These are phyloP conservation scores for Karstenula rhodostoma DNA, from an alignment of 2,329 filamentous ascomycete species.

Conservation along the genomic window DNA sequence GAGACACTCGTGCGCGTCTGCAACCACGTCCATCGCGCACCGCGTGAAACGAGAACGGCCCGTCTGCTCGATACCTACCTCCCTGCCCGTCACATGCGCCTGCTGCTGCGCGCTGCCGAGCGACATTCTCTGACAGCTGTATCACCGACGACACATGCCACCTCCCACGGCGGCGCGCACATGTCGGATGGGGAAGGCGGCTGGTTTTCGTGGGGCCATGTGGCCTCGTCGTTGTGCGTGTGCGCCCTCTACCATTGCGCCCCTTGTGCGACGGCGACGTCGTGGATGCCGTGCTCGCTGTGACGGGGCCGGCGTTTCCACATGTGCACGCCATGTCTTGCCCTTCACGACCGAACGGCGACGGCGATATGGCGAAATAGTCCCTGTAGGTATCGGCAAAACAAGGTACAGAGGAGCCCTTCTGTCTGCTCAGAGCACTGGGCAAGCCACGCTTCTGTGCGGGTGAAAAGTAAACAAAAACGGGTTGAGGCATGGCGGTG, in stretches of 20 bases:
- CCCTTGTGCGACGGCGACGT: background rate
- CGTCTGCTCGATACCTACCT: background rate
- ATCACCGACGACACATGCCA: background rate
- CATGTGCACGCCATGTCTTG: slow-evolving; percentile 5
- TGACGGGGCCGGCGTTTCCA: slow-evolving; percentile 2
- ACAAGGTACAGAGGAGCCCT: too few species aligned
- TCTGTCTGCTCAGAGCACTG: too few species aligned
- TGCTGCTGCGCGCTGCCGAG: background rate
- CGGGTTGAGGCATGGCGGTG: too few species aligned
- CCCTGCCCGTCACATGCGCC: slow-evolving; percentile 1
- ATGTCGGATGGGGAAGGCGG: slow-evolving; percentile 5
- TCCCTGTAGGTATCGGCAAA: too few species aligned
- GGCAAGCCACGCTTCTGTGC: too few species aligned
- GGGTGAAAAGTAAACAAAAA: too few species aligned
- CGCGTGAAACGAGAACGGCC: background rate
- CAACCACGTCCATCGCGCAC: too few species aligned
- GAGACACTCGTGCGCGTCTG: too few species aligned
- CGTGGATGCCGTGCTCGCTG: background rate
- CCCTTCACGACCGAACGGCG: too few species aligned
- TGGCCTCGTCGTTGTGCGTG: slow-evolving; percentile 11
- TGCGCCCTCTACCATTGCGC: slow-evolving; percentile 1
- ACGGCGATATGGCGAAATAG: background rate
- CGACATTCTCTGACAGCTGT: slow-evolving; percentile 7
- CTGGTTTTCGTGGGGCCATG: slow-evolving; percentile 12
- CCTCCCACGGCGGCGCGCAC: slow-evolving; percentile 2